Evolutionary conservation across 805 yeast genomes (phyloP).

Genomic region (Kuraishia floccosa): DNA sequence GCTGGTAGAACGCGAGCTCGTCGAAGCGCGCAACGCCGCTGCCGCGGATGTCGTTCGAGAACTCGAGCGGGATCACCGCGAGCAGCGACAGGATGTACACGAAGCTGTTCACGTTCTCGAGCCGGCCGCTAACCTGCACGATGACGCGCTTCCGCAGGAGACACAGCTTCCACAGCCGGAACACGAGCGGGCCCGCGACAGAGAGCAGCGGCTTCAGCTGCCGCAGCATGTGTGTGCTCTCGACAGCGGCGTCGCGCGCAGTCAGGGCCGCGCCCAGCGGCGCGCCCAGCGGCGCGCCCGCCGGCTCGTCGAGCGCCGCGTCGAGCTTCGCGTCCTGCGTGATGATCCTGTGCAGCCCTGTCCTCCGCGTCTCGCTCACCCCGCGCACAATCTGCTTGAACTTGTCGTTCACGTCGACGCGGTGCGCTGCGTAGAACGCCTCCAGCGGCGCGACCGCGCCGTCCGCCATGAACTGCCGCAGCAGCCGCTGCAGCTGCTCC

Average conservation of each 20-base stretch:
- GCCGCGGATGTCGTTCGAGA: conserved; percentile 19
- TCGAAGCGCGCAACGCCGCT: conserved; percentile 9
- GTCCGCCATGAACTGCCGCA: conserved; percentile 13
- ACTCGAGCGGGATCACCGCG: conserved; percentile 52
- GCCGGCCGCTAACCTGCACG: conserved; percentile 22
- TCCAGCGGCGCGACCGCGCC: conserved; percentile 10
- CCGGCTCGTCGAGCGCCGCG: no score
- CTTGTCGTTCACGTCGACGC: conserved; percentile 11
- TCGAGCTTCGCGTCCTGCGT: no score
- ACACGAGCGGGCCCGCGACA: conserved; percentile 52
- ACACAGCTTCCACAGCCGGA: conserved; percentile 52
- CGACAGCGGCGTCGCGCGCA: no score
- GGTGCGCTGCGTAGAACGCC: conserved; percentile 17
- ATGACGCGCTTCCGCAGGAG: conserved; percentile 47
- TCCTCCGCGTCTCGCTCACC: conserved; percentile 8
- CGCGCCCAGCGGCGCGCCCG: conserved; percentile 17
- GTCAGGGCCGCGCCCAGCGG: no score
- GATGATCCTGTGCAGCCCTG: no score
- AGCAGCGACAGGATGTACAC: conserved; percentile 48
- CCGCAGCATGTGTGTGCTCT: conserved; percentile 30
- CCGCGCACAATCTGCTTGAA: conserved; percentile 12
- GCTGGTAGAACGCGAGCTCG: conserved; percentile 23
- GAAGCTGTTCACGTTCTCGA: conserved; percentile 33
- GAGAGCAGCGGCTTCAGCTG: conserved; percentile 34
- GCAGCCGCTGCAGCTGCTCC: conserved; percentile 18